These are phyloP conservation scores for Dipteronia dyeriana DNA, from an alignment of 345 rosid genomes.

Conservation along the genomic window DNA sequence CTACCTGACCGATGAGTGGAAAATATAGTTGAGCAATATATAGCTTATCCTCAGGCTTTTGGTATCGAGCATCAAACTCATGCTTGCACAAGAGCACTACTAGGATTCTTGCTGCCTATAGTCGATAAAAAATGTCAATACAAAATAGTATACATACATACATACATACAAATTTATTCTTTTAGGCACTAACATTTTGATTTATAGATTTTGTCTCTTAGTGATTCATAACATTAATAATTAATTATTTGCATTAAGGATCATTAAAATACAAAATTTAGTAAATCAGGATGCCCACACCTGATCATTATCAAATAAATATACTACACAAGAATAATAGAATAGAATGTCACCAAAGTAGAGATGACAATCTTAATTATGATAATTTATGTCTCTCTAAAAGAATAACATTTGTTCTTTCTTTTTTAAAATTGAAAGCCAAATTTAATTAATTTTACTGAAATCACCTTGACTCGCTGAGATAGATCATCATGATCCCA, in stretches of 20 bases:
- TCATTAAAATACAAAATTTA: not conserved
- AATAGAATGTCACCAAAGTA: not conserved
- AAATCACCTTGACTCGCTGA: constrained; percentile 84
- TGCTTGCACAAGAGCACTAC: constrained; percentile 95
- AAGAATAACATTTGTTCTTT: not conserved
- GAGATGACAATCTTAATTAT: not conserved
- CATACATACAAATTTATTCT: too few species aligned
- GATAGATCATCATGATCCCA: constrained; percentile 98
- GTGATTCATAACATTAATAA: not conserved
- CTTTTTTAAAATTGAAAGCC: constrained; percentile 7
- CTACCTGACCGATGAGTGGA: constrained; percentile 94
- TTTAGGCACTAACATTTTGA: not conserved
- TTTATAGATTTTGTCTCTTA: not conserved
- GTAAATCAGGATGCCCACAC: not conserved
- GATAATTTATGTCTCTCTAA: not conserved
- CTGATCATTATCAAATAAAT: constrained; percentile 7
- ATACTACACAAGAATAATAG: constrained; percentile 19
- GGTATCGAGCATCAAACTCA: constrained; percentile 96
- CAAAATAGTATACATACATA: not conserved
- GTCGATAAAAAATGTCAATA: constrained; percentile 28
- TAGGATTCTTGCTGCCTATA: constrained; percentile 92
- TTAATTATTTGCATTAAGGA: not conserved
- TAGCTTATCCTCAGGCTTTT: constrained; percentile 97
- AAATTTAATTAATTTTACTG: not conserved
- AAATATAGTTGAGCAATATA: constrained; percentile 93